Evolutionary conservation across 805 yeast genomes (phyloP), one percentile per base, ranked within the genome.

Genomic region (Sugiyamaella qingdaonensis): DNA sequence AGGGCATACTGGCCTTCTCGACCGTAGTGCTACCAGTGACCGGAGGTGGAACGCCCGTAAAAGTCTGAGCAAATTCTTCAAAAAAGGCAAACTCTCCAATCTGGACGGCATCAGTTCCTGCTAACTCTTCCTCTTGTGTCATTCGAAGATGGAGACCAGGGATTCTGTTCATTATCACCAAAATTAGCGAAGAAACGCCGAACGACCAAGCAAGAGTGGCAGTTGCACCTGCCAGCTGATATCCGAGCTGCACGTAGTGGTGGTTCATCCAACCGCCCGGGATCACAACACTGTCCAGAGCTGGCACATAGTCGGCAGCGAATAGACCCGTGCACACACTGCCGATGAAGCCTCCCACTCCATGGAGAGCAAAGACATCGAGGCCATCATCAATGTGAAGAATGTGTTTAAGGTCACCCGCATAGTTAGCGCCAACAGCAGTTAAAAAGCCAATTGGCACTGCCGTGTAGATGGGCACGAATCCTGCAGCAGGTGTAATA

Each of bases 401-500:
- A 56, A 82, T 49, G 61, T 74, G 71, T 77, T 91, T 91, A 61
- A 90, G 71, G 70, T 88, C 95, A 56, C 84, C 87, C 32, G 95
- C 96, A 66, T 80, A 80, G 80, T 90, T 89, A 73, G 96, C 87
- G 45, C 82, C 83, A 59, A 80, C 71, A 45, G 86, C 95, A 48
- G 92, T 82, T 39, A 89, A 73, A 54, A 81, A 78, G 66, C 97
- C 97, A 64, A 91, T 86, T 55, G 87, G 81, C 44, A 89, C 83
- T 1, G 97, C 80, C 55, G 90, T 81, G 82, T 91, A 92, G 54
- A 92, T 83, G 53, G 97, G 97, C 48, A 92, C 96, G 66, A 77
- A 91, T 59, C 97, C 97, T 27, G 97, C 97, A 62, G 92, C 97
- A 54, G 98, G 97, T 4, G 97, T 92, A 59, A 92, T 86, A 68